Evolutionary conservation across 2,329 filamentous ascomycete genomes (phyloP), one percentile per base, ranked within the genome.

Genomic region (Xylariaceae sp.): DNA sequence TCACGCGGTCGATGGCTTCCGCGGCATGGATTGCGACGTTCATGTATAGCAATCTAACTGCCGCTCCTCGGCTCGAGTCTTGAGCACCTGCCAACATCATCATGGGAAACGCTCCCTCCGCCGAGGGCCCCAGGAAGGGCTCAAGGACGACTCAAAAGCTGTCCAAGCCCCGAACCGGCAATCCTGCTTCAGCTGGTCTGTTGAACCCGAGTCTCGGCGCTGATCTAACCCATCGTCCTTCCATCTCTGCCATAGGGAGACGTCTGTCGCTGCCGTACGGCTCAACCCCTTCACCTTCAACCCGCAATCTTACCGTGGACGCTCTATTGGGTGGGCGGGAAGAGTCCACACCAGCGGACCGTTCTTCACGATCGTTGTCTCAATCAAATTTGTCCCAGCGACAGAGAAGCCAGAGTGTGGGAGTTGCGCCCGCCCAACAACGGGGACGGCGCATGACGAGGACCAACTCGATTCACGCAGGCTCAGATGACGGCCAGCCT

Each of bases 71-170:
- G 65, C 58, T 61, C 55, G 54, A 51, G 51, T 57, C 51, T 38
- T 38, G 53, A 50, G 51, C 48, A 50, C 40, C 47, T 45, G 54
- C 59, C 56, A 42, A 39, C 51, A 51, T 55, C 62, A 68, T 51
- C 58, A 82, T 82, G 79, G 79, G 79, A 49, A 81, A 81, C 63
- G 66, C 71, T 42, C 66, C 74, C 50, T 82, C 77, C 42, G 65
- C 71, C 59, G 74, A 78, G 66, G 70, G 71, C 63, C 66, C 69
- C 54, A 63, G 51, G 64, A 68, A 62, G 54, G 59, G 60, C 56
- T 68, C 64, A 53, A 69, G 64, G 60, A 51, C 67, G 48, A 66
- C 74, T 63, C 75, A 79, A 57, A 80, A 74, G 68, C 71, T 82
- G 54, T 78, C 75, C 46, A 82, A 82, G 63, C 74, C 76, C 53